Conservation (phyloP, 1,284 basidiomycete species). For the Neonothopanus nambi region DNA sequence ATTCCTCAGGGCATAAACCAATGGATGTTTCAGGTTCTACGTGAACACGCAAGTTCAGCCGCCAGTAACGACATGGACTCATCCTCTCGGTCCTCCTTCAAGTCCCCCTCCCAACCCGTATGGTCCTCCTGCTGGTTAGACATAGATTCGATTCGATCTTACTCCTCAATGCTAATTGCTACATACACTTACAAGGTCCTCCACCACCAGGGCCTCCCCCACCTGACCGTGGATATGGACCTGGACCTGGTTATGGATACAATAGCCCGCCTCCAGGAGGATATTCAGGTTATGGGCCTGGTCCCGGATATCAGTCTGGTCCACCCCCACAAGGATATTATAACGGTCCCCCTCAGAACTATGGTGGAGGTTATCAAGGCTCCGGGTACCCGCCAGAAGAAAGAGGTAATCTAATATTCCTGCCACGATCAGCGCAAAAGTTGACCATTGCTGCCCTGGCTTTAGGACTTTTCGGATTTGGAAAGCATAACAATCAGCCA, state of each 20-base stretch:
- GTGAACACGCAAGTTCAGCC: slow-evolving; percentile 62
- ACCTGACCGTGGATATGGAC: slow-evolving; percentile 28
- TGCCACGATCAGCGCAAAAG: neutral
- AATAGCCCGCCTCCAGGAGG: slow-evolving; percentile 19
- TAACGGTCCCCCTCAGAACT: slow-evolving; percentile 15
- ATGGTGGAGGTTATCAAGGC: slow-evolving; percentile 16
- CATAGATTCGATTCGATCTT: too few relatives aligned
- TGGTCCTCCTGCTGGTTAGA: slow-evolving; percentile 39
- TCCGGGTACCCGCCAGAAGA: slow-evolving; percentile 15
- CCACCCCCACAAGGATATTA: slow-evolving; percentile 16
- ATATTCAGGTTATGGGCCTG: slow-evolving; percentile 27
- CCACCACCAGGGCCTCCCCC: slow-evolving; percentile 29
- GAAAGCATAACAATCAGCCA: slow-evolving; percentile 11
- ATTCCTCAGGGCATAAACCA: neutral
- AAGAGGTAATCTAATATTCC: neutral
- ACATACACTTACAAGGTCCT: slow-evolving; percentile 23
- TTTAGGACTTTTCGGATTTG: slow-evolving; percentile 14
- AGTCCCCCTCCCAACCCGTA: slow-evolving; percentile 38
- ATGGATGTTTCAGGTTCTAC: slow-evolving; percentile 56
- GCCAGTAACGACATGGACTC: slow-evolving; percentile 64
- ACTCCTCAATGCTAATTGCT: slow-evolving; percentile 33
- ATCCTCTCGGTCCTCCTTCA: slow-evolving; percentile 54
- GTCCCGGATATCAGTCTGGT: slow-evolving; percentile 8
- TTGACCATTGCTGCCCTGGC: neutral
- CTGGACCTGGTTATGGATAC: slow-evolving; percentile 29